Evolutionary conservation across 805 yeast species (phyloP).

Genomic region (Lipomyces anomalus): DNA sequence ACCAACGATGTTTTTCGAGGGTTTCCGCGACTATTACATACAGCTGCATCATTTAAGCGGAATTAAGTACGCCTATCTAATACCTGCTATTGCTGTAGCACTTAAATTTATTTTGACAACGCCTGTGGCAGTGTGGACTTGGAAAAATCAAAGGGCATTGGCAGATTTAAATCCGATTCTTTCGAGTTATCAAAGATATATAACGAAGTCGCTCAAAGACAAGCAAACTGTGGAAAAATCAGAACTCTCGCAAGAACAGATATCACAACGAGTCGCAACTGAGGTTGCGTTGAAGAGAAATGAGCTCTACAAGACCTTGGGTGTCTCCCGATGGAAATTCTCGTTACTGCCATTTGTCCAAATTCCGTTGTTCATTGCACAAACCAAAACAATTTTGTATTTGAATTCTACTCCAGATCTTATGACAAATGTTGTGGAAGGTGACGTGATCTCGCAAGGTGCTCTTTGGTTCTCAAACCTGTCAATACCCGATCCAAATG

Average conservation of each 20-base stretch:
- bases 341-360: background rate
- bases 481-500: slow-evolving; percentile 54
- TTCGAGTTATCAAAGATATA: background rate
- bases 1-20: background rate
- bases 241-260: too few relatives aligned
- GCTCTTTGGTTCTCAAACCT: slow-evolving; percentile 58
- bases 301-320: background rate
- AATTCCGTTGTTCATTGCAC: background rate
- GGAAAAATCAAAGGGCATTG: background rate
- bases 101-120: background rate
- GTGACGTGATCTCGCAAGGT: slow-evolving; percentile 31
- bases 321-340: background rate
- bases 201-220: background rate
- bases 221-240: background rate
- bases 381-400: background rate
- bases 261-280: background rate
- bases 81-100: background rate
- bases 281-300: background rate
- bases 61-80: background rate
- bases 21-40: background rate
- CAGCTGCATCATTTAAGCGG: background rate
- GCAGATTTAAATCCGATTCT: background rate
- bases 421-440: background rate
- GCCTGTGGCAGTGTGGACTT: background rate
- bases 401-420: background rate